Evolutionary conservation across 2,329 filamentous ascomycete species (phyloP), one percentile per base, ranked within the genome.

Genomic region (Fusarium equiseti): DNA sequence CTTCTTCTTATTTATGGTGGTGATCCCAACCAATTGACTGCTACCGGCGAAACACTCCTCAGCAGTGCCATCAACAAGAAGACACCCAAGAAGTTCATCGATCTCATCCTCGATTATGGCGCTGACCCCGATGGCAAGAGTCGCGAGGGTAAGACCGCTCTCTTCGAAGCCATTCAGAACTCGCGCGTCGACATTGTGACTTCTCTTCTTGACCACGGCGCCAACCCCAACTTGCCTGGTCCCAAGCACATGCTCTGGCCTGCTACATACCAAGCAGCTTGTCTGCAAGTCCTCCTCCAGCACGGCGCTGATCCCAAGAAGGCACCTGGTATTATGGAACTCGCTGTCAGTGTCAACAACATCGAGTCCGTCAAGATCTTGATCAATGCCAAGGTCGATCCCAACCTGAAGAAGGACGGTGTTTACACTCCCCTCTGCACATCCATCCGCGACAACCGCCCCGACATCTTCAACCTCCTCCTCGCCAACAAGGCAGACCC

Each of bases 161-260:
- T 92, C 3, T 90, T 90, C 76, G 85, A 88, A 68, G 88, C 89
- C 7, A 89, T 92, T 55, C 83, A 84, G 51, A 81, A 81, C 20
- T 84, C 84, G 13, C 84, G 90, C 8, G 79, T 85, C 51, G 89
- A 91, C 62, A 81, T 91, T 2, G 85, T 90, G 63, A 82, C 79
- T 11, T 77, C 76, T 4, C 79, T 85, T 31, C 75, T 85, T 5
- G 79, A 91, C 54, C 84, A 89, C 58, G 85, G 87, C 5, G 91
- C 90, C 3, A 86, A 92, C 72, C 86, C 90, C 11, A 92, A 93
- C 75, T 81, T 92, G 8, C 90, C 90, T 3, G 90, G 88, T 2
- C 89, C 90, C 13, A 91, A 91, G 77, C 88, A 92, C 79, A 87
- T 90, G 79, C 83, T 92, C 26, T 90, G 90, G 90, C 88, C 89